Percentiles rank a stretch among this genome's conserved stretches.
phyloP scores from a whole-genome alignment of 2,329 filamentous ascomycete species.

The Diaporthe eres region DNA sequence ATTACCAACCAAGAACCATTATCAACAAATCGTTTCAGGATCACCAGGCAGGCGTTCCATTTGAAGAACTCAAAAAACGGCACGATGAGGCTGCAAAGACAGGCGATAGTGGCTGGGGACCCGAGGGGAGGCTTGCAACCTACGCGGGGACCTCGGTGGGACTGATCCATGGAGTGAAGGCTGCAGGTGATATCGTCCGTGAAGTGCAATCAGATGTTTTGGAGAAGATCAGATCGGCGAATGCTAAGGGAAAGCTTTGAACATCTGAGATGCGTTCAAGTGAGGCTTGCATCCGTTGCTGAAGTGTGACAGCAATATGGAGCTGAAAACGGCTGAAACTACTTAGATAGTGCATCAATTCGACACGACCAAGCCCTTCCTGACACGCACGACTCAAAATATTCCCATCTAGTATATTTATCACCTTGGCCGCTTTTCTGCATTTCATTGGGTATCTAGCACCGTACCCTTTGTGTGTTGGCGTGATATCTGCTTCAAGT shows the following conservation, averaged over 20 bases:
- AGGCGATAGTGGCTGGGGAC: constrained; percentile 63
- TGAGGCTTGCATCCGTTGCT: not conserved
- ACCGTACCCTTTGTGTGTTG: too few relatives aligned
- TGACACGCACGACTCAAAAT: too few relatives aligned
- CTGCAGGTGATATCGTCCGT: constrained; percentile 56
- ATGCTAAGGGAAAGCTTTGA: not conserved
- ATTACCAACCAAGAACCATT: constrained; percentile 57
- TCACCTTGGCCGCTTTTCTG: too few relatives aligned
- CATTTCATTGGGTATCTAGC: too few relatives aligned
- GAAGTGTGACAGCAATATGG: not conserved
- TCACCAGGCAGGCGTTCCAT: constrained; percentile 53
- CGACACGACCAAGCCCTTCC: too few relatives aligned
- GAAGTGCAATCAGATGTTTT: constrained; percentile 49
- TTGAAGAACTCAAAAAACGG: constrained; percentile 59
- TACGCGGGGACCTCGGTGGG: constrained; percentile 64
- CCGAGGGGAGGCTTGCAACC: constrained; percentile 62
- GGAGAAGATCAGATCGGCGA: constrained; percentile 40
- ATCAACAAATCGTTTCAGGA: constrained; percentile 56
- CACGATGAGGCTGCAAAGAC: constrained; percentile 57
- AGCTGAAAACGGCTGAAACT: not conserved
- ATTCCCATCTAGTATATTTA: too few relatives aligned
- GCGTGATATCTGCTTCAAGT: too few relatives aligned
- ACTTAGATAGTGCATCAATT: too few relatives aligned
- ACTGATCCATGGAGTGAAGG: constrained; percentile 56
- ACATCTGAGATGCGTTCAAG: not conserved